These are phyloP conservation scores for Coleophoma crateriformis DNA, from an alignment of 2,329 filamentous ascomycete species.

Conservation along the genomic window DNA sequence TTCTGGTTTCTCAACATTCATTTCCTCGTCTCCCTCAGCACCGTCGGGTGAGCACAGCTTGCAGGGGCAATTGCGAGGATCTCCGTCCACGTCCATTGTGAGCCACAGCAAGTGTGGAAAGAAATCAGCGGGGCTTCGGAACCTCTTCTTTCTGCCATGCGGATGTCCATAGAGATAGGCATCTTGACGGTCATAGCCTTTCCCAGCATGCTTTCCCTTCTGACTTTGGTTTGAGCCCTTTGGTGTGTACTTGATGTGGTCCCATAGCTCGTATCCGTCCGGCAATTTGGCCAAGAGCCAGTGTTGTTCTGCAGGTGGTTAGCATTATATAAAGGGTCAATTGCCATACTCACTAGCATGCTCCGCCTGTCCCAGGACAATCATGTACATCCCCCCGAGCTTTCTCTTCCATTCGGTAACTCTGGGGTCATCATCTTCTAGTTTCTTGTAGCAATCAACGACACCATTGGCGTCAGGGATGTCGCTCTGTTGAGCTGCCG, in stretches of 20 bases:
- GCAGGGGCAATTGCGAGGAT: conserved; percentile 48
- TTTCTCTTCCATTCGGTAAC: conserved; percentile 53
- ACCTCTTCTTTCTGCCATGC: conserved; percentile 48
- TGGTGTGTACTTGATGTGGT: conserved; percentile 47
- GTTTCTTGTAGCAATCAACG: conserved; percentile 47
- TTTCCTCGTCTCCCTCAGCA: conserved; percentile 28
- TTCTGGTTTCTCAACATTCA: conserved; percentile 9
- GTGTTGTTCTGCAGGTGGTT: background rate
- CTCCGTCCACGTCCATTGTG: conserved; percentile 42
- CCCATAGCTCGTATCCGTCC: conserved; percentile 50
- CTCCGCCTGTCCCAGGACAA: conserved; percentile 35
- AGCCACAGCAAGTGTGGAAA: conserved; percentile 55
- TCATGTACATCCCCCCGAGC: conserved; percentile 50
- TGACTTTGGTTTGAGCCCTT: conserved; percentile 32
- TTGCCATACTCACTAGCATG: conserved; percentile 11
- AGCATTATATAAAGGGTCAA: too few relatives aligned
- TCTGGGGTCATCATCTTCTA: conserved; percentile 43
- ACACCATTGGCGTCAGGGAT: conserved; percentile 46
- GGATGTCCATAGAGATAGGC: conserved; percentile 57
- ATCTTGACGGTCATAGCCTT: conserved; percentile 48
- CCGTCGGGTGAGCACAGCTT: conserved; percentile 51
- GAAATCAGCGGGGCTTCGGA: conserved; percentile 52
- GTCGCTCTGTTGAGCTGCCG: conserved; percentile 42
- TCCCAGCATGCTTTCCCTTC: conserved; percentile 36
- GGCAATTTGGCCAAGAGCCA: conserved; percentile 41